phyloP scores from a whole-genome alignment of 164 flowering plant genomes.

The Umbellularia californica region DNA sequence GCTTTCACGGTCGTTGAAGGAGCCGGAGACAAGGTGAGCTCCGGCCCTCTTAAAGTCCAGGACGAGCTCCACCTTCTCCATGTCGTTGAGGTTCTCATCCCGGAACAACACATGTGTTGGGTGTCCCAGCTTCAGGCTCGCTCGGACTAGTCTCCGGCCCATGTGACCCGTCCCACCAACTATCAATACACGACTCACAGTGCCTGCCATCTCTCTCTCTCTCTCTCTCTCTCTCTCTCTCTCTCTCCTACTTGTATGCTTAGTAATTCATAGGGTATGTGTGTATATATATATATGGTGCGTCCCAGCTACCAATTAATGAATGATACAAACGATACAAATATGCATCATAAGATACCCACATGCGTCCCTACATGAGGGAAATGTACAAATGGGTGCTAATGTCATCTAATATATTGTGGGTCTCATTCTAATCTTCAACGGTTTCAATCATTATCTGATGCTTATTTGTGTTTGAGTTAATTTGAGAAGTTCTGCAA shows the following conservation, averaged over 20 bases:
- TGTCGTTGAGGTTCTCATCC: constrained; percentile 6
- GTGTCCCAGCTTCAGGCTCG: constrained; percentile 7
- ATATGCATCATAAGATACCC: too few relatives aligned
- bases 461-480: too few relatives aligned
- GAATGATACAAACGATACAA: too few relatives aligned
- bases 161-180: constrained; percentile 10
- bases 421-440: too few relatives aligned
- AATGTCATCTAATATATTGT: too few relatives aligned
- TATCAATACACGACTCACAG: background rate
- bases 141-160: constrained; percentile 5
- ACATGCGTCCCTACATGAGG: too few relatives aligned
- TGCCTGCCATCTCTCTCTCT: background rate
- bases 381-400: too few relatives aligned
- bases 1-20: background rate
- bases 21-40: constrained; percentile 7
- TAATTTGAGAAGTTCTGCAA: too few relatives aligned
- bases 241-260: background rate
- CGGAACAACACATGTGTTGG: constrained; percentile 7
- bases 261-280: too few relatives aligned
- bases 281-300: too few relatives aligned
- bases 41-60: constrained; percentile 5
- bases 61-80: constrained; percentile 9
- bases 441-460: too few relatives aligned
- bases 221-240: constrained; percentile 3
- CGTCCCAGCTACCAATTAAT: too few relatives aligned